Base-by-base conservation (phyloP, 2,329 filamentous ascomycete species). In the Epichloe gansuensis region DNA sequence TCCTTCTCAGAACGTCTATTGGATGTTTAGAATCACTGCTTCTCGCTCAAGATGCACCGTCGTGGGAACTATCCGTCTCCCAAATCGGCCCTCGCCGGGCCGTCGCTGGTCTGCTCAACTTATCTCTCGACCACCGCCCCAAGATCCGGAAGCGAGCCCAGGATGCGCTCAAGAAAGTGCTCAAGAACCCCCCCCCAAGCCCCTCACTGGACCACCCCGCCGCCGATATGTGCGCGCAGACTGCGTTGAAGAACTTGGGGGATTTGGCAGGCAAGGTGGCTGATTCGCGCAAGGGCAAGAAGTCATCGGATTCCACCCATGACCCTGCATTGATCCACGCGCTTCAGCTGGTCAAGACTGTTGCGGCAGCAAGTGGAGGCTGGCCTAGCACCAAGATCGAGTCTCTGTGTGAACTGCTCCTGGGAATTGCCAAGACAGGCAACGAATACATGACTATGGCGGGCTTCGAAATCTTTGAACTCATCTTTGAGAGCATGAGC, bases 381-480 rank as follows among this genome's bases (percentile, higher is more conserved):
- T 98, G 93, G 93, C 93, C 93, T 1, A 95, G 86, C 72, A 89
- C 86, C 72, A 95, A 95, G 71, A 95, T 96, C 51, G 93, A 98
- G 69, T 76, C 85, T 2, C 73, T 98, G 36, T 96, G 90, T 67
- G 90, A 97, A 67, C 72, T 95, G 51, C 72, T 98, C 53, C 80
- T 98, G 59, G 82, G 83, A 58, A 95, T 97, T 55, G 91, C 91
- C 34, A 84, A 84, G 63, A 90, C 87, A 8, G 93, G 82, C 66
- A 96, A 94, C 66, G 90, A 97, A 65, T 95, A 91, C 66, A 84
- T 98, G 74, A 95, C 90, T 35, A 94, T 97, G 84, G 85, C 88
- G 11, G 87, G 90, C 0, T 96, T 98, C 61, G 91, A 96, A 58
- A 91, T 97, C 4, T 98, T 98, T 61, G 93, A 98, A 67, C 85